These are phyloP conservation scores for Diplodia sapinea DNA, from an alignment of 2,329 filamentous ascomycete species.

Conservation along the genomic window DNA sequence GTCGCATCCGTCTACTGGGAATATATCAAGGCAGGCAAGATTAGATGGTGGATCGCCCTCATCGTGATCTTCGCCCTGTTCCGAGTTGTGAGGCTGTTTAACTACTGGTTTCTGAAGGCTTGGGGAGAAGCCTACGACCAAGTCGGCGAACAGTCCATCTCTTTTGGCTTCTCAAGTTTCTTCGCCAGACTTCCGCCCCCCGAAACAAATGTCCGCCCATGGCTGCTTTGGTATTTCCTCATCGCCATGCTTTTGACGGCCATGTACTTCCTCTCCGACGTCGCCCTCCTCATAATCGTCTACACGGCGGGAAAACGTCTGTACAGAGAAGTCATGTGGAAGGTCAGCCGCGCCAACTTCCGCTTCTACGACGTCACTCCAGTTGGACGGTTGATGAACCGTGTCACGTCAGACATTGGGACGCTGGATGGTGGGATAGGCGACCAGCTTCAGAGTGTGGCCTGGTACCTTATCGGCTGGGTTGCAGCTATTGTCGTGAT, in stretches of 20 bases:
- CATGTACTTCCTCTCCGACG: slow-evolving; percentile 64
- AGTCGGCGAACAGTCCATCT: slow-evolving; percentile 11
- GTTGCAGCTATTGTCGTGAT: slow-evolving; percentile 77
- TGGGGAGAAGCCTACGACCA: slow-evolving; percentile 79
- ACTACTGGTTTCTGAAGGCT: slow-evolving; percentile 82
- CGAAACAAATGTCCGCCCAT: slow-evolving; percentile 69
- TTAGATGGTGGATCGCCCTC: slow-evolving; percentile 73
- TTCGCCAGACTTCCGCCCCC: slow-evolving; percentile 67
- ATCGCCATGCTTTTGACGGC: slow-evolving; percentile 53
- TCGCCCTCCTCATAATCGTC: slow-evolving; percentile 75
- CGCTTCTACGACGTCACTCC: slow-evolving; percentile 91
- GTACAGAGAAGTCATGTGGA: slow-evolving; percentile 73
- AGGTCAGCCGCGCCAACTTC: slow-evolving; percentile 80
- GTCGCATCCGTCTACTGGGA: slow-evolving; percentile 79
- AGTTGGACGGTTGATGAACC: slow-evolving; percentile 88
- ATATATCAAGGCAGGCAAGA: slow-evolving; percentile 80
- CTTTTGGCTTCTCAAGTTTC: slow-evolving; percentile 5
- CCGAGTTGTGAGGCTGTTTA: slow-evolving; percentile 67
- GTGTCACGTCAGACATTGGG: slow-evolving; percentile 87
- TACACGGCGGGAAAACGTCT: slow-evolving; percentile 78
- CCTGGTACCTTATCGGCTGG: slow-evolving; percentile 74
- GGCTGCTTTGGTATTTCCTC: slow-evolving; percentile 73
- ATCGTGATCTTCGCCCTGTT: slow-evolving; percentile 68
- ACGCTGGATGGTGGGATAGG: slow-evolving; percentile 89
- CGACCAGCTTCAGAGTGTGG: slow-evolving; percentile 71